Conservation (phyloP, 805 yeast genomes). For the Lipomyces starkeyi region DNA sequence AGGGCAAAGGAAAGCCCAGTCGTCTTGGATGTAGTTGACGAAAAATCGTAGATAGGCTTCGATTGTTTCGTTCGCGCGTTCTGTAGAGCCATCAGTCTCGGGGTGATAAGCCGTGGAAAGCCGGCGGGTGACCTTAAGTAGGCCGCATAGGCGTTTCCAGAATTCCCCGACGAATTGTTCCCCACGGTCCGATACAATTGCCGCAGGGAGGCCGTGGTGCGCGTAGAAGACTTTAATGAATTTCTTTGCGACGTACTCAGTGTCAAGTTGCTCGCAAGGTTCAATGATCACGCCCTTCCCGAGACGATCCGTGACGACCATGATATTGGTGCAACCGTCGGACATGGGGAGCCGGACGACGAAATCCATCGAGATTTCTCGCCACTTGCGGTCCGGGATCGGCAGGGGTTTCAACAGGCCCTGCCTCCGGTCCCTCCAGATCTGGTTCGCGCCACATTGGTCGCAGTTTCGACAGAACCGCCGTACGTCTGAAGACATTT, state of each 20-base stretch:
- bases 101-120: constrained; percentile 8
- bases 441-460: too few relatives aligned
- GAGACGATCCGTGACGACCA: background rate
- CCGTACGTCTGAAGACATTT: too few relatives aligned
- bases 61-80: constrained; percentile 10
- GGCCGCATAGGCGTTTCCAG: background rate
- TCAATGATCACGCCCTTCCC: background rate
- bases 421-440: background rate
- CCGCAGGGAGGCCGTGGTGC: background rate
- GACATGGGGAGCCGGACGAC: constrained; percentile 33
- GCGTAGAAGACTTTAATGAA: background rate
- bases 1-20: constrained; percentile 1
- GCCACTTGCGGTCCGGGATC: constrained; percentile 38
- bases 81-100: constrained; percentile 17
- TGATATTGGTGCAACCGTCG: background rate
- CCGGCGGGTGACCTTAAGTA: background rate
- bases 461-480: too few relatives aligned
- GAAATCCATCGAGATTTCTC: constrained; percentile 38
- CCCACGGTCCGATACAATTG: background rate
- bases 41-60: background rate
- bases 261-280: background rate
- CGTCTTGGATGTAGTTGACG: background rate
- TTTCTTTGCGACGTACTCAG: background rate
- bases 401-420: constrained; percentile 27
- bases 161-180: background rate